phyloP scores from a whole-genome alignment of 2,329 filamentous ascomycete genomes.

The Trichoderma koningii region DNA sequence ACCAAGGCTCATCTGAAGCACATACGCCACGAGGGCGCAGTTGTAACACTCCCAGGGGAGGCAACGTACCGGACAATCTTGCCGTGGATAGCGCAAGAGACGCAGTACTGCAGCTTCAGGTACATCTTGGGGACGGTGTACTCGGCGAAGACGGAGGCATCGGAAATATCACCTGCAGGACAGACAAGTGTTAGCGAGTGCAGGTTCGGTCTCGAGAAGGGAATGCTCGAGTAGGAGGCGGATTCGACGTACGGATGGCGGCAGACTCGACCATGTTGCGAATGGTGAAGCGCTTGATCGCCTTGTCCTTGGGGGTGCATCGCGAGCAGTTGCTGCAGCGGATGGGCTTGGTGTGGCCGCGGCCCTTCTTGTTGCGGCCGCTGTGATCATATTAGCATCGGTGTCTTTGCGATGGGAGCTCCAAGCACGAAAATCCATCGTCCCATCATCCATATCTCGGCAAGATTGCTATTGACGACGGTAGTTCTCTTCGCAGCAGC shows the following conservation, averaged over 20 bases:
- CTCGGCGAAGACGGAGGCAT: slow-evolving; percentile 98
- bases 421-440: slow-evolving; percentile 28
- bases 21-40: slow-evolving; percentile 52
- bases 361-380: slow-evolving; percentile 99
- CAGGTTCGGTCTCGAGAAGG: not conserved
- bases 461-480: not conserved
- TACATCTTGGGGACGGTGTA: slow-evolving; percentile 99
- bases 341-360: slow-evolving; percentile 99
- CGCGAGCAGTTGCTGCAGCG: slow-evolving; percentile 73
- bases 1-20: slow-evolving; percentile 64
- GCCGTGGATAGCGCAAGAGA: slow-evolving; percentile 99
- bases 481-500: not conserved
- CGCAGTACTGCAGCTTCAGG: slow-evolving; percentile 99
- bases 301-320: slow-evolving; percentile 99
- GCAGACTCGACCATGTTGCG: slow-evolving; percentile 99
- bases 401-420: not conserved
- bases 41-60: slow-evolving; percentile 61
- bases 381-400: slow-evolving; percentile 49
- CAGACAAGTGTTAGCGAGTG: slow-evolving; percentile 2
- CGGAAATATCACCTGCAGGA: slow-evolving; percentile 92
- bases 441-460: not conserved
- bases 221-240: not conserved
- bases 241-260: slow-evolving; percentile 86
- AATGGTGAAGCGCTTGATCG: slow-evolving; percentile 99
- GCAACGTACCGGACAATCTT: slow-evolving; percentile 99